Conservation (phyloP, 2,329 filamentous ascomycete genomes). For the Chrysoporthe cubensis region DNA sequence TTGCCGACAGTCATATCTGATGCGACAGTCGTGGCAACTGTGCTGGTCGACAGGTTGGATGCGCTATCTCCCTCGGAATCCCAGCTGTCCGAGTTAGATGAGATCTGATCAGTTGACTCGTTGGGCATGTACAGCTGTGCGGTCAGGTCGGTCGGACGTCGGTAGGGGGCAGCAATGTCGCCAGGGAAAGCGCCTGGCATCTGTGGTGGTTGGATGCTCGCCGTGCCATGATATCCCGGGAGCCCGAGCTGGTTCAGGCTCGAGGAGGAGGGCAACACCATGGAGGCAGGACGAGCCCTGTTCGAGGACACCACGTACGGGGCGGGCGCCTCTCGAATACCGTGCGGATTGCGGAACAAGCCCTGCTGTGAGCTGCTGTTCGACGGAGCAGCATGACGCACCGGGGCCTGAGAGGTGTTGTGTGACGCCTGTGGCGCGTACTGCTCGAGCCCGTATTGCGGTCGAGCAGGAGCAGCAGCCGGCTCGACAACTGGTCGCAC, state of each 20-base stretch:
- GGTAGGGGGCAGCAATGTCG: constrained; percentile 24
- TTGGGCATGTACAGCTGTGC: constrained; percentile 23
- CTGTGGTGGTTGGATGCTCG: constrained; percentile 1
- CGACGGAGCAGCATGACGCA: constrained; percentile 6
- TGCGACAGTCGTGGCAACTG: constrained; percentile 28
- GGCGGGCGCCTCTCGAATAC: constrained; percentile 23
- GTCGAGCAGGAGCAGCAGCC: constrained; percentile 13
- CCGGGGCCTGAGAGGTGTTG: constrained; percentile 13
- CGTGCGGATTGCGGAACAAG: constrained; percentile 27
- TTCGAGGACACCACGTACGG: constrained; percentile 15
- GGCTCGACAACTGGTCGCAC: constrained; percentile 15
- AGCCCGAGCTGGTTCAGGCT: background rate
- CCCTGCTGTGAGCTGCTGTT: constrained; percentile 20
- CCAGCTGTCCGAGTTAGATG: constrained; percentile 23
- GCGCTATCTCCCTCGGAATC: constrained; percentile 28
- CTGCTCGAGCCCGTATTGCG: constrained; percentile 20
- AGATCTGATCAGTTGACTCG: constrained; percentile 22
- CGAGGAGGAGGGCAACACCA: constrained; percentile 13
- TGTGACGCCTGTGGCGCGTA: constrained; percentile 19
- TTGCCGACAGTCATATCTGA: constrained; percentile 29
- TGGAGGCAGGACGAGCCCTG: constrained; percentile 12
- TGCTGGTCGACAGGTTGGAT: constrained; percentile 28
- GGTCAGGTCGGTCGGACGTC: constrained; percentile 25
- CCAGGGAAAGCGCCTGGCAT: constrained; percentile 27
- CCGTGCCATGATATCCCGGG: constrained; percentile 3